Evolutionary conservation across 352 stramenopile genomes (phyloP), one percentile per base, ranked within the genome.

Genomic region (Elongisporangium undulatum): DNA sequence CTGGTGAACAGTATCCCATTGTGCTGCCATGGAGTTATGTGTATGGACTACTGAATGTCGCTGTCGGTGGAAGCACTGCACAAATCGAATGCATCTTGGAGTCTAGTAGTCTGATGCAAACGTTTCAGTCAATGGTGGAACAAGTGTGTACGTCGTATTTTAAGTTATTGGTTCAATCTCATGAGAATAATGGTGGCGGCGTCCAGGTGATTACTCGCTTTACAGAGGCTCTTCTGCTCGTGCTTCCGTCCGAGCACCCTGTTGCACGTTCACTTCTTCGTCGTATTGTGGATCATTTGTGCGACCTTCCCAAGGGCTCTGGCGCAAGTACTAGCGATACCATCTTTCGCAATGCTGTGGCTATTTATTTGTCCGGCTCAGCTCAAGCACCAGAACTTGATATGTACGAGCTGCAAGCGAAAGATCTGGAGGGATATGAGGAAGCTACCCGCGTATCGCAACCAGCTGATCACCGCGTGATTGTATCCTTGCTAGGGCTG

Each of bases 301-400:
- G 29, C 8, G 5, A 15, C 29, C 29, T 41, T 15, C 29, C 29
- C 29, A 41, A 41, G 13, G 8, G 4, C 1, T 6, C 9, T 9
- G 9, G 29, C 29, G 50, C 45, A 2, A 34, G 22, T 13, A 29
- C 24, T 15, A 61, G 60, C 21, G 68, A 48, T 17, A 53, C 54
- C 26, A 58, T 77, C 19, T 69, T 81, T 29, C 51, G 67, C 34
- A 81, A 75, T 63, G 58, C 59, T 24, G 48, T 81, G 39, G 59
- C 58, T 49, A 48, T 73, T 55, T 61, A 68, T 13, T 58, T 41
- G 29, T 41, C 29, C 8, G 29, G 29, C 13, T 4, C 29, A 41
- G 9, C 29, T 15, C 2, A 2, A 41, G 29, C 29, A 2, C 13
- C 59, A 21, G 38, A 38, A 24, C 21, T 9, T n/a, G 54, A 65